These are phyloP conservation scores for Calcarisporium arbuscula DNA, from an alignment of 2,329 filamentous ascomycete genomes.

Conservation along the genomic window DNA sequence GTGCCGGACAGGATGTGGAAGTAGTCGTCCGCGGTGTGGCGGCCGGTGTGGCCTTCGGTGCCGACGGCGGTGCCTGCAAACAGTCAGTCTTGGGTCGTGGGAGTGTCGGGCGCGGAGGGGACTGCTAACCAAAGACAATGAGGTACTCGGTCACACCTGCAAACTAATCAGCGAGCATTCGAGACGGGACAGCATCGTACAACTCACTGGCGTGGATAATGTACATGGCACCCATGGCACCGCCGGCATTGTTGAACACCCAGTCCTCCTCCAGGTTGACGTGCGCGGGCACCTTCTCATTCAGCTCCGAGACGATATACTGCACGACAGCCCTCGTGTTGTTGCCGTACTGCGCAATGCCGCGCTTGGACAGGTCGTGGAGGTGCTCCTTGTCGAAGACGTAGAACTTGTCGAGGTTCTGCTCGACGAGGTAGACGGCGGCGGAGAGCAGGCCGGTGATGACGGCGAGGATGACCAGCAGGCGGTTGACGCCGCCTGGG, in stretches of 20 bases:
- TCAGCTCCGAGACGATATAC: conserved; percentile 64
- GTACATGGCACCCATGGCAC: conserved; percentile 89
- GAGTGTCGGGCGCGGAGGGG: neutral
- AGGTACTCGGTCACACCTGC: conserved; percentile 77
- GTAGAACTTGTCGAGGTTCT: conserved; percentile 60
- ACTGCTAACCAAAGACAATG: conserved; percentile 64
- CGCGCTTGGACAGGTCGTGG: conserved; percentile 60
- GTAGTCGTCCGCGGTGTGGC: conserved; percentile 90
- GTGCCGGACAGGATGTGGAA: conserved; percentile 82
- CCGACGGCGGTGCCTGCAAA: conserved; percentile 60
- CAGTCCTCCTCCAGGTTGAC: conserved; percentile 72
- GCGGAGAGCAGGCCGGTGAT: conserved; percentile 48
- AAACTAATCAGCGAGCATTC: conserved; percentile 4
- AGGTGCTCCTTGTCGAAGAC: conserved; percentile 66
- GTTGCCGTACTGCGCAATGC: conserved; percentile 64
- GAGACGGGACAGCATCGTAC: neutral
- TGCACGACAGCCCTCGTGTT: conserved; percentile 64
- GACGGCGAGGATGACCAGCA: conserved; percentile 45
- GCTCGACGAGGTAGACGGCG: conserved; percentile 49
- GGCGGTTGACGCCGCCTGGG: conserved; percentile 22
- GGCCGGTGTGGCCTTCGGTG: conserved; percentile 81
- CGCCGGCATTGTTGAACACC: conserved; percentile 89
- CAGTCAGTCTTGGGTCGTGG: neutral
- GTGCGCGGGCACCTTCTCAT: conserved; percentile 41
- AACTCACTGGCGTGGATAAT: conserved; percentile 75